These are phyloP conservation scores for Oemleria cerasiformis DNA, from an alignment of 306 rosid genomes.

Conservation along the genomic window DNA sequence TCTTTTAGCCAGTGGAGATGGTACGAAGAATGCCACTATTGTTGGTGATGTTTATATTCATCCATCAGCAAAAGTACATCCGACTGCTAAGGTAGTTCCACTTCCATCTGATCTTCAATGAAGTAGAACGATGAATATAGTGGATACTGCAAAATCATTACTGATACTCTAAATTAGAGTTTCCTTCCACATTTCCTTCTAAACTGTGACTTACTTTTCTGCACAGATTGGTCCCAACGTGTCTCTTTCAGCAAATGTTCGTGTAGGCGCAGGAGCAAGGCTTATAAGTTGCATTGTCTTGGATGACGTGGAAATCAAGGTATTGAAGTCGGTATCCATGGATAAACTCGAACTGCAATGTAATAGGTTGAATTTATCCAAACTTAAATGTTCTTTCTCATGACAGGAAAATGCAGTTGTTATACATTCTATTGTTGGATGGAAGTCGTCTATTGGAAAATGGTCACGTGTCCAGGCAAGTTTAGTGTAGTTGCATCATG, in stretches of 20 bases:
- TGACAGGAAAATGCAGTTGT: slow-evolving; percentile 88
- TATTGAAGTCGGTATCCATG: slow-evolving; percentile 15
- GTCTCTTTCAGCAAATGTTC: slow-evolving; percentile 94
- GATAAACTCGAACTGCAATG: not conserved
- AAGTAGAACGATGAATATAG: not conserved
- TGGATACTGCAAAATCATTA: not conserved
- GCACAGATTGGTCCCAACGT: slow-evolving; percentile 88
- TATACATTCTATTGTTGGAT: slow-evolving; percentile 82
- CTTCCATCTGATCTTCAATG: slow-evolving; percentile 5
- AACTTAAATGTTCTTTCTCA: slow-evolving; percentile 4
- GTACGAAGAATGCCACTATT: slow-evolving; percentile 57
- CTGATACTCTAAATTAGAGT: not conserved
- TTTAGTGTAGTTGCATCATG: slow-evolving; percentile 21
- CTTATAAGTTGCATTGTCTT: slow-evolving; percentile 82
- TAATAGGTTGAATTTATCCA: not conserved
- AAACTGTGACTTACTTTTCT: slow-evolving; percentile 3
- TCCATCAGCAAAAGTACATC: slow-evolving; percentile 95
- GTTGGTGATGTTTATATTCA: slow-evolving; percentile 83
- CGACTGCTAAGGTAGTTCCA: slow-evolving; percentile 71
- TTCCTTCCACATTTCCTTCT: slow-evolving; percentile 18
- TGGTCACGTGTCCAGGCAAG: slow-evolving; percentile 98
- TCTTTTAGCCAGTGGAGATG: slow-evolving; percentile 78
- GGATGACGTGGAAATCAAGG: slow-evolving; percentile 91
- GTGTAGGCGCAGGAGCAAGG: slow-evolving; percentile 89
- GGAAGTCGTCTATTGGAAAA: slow-evolving; percentile 90